Evolutionary conservation across 495 filamentous ascomycete genomes (phyloP).

Genomic region (Lindgomyces ingoldianus): DNA sequence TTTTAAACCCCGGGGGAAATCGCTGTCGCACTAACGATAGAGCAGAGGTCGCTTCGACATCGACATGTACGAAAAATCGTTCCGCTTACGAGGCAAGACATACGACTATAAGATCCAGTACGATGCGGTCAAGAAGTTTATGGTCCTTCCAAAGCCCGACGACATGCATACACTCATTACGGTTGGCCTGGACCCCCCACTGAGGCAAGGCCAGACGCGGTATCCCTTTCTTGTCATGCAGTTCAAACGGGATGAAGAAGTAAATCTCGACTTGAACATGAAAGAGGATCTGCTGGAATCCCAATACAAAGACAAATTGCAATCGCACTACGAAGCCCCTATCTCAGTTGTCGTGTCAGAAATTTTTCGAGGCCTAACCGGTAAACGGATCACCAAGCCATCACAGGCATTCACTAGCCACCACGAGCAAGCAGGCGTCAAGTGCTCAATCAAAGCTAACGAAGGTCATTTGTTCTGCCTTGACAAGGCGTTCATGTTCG

Average conservation of each 20-base stretch:
- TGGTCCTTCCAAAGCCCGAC: conserved; percentile 96
- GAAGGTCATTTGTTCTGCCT: conserved; percentile 96
- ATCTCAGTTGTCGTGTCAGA: conserved; percentile 88
- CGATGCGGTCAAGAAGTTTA: conserved; percentile 96
- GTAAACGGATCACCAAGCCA: conserved; percentile 90
- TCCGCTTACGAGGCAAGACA: conserved; percentile 96
- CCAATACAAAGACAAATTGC: conserved; percentile 87
- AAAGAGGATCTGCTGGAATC: conserved; percentile 76
- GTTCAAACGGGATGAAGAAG: conserved; percentile 96
- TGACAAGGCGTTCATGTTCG: conserved; percentile 98
- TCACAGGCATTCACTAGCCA: conserved; percentile 93
- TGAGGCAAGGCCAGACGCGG: conserved; percentile 95
- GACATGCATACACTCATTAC: conserved; percentile 93
- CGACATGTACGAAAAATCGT: conserved; percentile 98
- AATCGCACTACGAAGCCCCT: conserved; percentile 85
- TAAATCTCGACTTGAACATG: conserved; percentile 94
- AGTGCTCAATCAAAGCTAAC: conserved; percentile 98
- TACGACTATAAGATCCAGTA: conserved; percentile 99
- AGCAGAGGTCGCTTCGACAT: conserved; percentile 96
- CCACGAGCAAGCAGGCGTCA: conserved; percentile 91
- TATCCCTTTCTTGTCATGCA: conserved; percentile 99
- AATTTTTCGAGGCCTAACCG: conserved; percentile 89
- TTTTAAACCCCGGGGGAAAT: conserved; percentile 1
- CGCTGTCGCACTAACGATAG: conserved; percentile 41
- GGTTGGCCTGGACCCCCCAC: conserved; percentile 90